Evolutionary conservation across 148 eudicot species (phyloP).

Genomic region (Camellia sinensis): DNA sequence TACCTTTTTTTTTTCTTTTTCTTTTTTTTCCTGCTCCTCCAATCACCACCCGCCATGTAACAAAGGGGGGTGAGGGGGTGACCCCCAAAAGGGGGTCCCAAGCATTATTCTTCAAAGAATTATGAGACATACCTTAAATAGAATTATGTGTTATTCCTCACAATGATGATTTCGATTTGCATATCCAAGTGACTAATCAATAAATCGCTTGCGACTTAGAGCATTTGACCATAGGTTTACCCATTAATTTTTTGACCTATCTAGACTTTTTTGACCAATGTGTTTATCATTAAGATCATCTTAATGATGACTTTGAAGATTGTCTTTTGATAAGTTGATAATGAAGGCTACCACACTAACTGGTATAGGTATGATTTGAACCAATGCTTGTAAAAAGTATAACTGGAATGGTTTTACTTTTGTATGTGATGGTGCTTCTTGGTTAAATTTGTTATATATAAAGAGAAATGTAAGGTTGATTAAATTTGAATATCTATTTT

Average conservation of each 20-base stretch:
- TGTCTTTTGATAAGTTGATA: neutral
- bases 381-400: neutral
- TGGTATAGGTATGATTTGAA: neutral
- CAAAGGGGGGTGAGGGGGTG: no score
- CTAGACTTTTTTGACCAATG: neutral
- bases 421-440: neutral
- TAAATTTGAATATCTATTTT: no score
- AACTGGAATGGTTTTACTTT: neutral
- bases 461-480: no score
- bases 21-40: no score
- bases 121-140: no score
- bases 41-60: no score
- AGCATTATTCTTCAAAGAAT: no score
- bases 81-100: no score
- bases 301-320: neutral
- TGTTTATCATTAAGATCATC: neutral
- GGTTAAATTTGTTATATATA: neutral
- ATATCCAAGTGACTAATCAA: neutral
- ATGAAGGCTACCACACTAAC: neutral
- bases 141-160: no score
- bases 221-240: neutral
- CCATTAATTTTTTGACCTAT: neutral
- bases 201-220: conserved; percentile 3
- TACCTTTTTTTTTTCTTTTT: no score
- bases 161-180: conserved; percentile 7